Evolutionary conservation across 257 asterid genomes (phyloP), one percentile per base, ranked within the genome.

Genomic region (Gentiana straminea): DNA sequence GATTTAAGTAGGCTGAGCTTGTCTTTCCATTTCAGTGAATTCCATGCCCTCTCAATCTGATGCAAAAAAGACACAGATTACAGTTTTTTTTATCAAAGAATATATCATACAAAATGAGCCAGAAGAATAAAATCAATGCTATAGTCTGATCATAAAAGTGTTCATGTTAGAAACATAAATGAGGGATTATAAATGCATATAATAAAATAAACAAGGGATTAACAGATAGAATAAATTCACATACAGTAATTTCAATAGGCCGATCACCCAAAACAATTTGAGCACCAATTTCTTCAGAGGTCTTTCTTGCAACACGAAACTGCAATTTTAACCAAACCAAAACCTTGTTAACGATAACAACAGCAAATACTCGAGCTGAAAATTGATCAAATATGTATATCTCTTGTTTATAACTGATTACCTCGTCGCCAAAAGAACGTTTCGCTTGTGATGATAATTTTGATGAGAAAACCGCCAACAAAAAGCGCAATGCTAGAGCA

Each of bases 1-100:
- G 89, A 57, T 51, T 66, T 67, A 59, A 86, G 61, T 12, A 86
- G 76, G 68, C 73, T 86, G 60, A 79, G 66, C 77, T 90, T 90
- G 72, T 90, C 97, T 59, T 79, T 77, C 94, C 84, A 78, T 51
- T 61, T 79, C 57, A 90, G 68, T 38, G 94, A 80, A 65, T 68
- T 81, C 98, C 98, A 90, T 7, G 98, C 94, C 71, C 92, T 81
- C 68, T 82, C 92, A 48, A 90, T 95, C 98, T 90, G 89, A 67
- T 65, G 70, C 33, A 35, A 9, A 32, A 24, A 33, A 43, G 35
- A n/a, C 13, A 35, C 49, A 49, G 2, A 12, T 5, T 24, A 64
- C 1, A 35, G n/a, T 41, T 41, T 9, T 32, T 38, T 41, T 60
- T 24, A 15, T 49, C 1, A 10, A 41, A 33, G 35, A 3, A 7